Evolutionary conservation across 768 basidiomycete species (phyloP).

Genomic region (Kondoa subrosea): DNA sequence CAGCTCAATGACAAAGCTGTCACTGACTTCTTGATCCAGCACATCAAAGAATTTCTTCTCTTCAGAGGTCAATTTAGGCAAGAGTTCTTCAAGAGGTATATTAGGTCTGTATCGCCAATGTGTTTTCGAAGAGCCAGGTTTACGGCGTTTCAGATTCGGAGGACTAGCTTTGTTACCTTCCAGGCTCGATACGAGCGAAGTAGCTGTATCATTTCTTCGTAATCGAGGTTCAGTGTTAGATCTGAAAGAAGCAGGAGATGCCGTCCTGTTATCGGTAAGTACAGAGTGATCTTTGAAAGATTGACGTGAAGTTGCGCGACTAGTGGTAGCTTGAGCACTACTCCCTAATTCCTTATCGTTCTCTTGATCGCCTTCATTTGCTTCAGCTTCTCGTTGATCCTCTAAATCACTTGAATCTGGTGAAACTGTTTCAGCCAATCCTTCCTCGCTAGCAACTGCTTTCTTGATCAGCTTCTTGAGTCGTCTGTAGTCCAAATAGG

Average conservation of each 20-base stretch:
- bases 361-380: neutral
- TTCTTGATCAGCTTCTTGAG: slow-evolving; percentile 18
- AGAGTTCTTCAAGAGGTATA: slow-evolving; percentile 31
- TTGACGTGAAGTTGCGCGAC: too few species aligned
- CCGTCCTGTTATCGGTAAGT: too few species aligned
- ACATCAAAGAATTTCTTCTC: slow-evolving; percentile 59
- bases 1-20: too few species aligned
- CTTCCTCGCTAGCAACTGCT: slow-evolving; percentile 2
- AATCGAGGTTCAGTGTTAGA: too few species aligned
- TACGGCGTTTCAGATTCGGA: neutral
- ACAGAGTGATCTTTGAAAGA: too few species aligned
- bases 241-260: too few species aligned
- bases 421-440: neutral
- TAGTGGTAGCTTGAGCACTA: neutral
- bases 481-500: slow-evolving; percentile 14
- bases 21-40: slow-evolving; percentile 58
- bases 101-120: slow-evolving; percentile 10
- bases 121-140: neutral
- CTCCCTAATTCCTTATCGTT: slow-evolving; percentile 8
- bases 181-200: neutral
- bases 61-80: slow-evolving; percentile 43
- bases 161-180: neutral
- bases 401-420: neutral
- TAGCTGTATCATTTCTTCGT: too few species aligned
- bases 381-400: slow-evolving; percentile 6